Evolutionary conservation across 768 basidiomycete species (phyloP), one percentile per base, ranked within the genome.

Genomic region (Auriscalpium microsporum): DNA sequence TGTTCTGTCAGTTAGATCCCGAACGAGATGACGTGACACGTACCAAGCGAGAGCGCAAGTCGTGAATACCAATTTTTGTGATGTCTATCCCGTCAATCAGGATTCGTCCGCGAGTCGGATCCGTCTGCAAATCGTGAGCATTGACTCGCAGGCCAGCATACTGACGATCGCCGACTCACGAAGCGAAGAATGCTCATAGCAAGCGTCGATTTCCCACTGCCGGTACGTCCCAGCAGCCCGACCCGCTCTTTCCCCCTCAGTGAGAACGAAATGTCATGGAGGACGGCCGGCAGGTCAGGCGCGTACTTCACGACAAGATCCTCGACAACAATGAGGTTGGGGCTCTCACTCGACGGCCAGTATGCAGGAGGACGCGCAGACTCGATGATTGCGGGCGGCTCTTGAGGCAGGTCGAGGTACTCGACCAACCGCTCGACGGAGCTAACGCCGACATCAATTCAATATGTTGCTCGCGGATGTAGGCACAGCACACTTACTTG

Each of bases 351-450:
- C 0, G 91, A 90, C 0, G 94, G 93, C 94, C 94, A 96, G 64
- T 94, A 94, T 0, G 93, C 93, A 0, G 94, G 93, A 1, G 84
- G 86, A 8, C 89, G 80, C 54, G 78, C 80, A 0, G 78, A 77
- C 60, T 90, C 85, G 49, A 93, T 85, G 56, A 86, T 64, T 0
- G 84, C 76, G 2, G 90, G 83, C 0, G 94, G 87, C 65, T 95
- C 92, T 67, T 92, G 90, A 0, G 91, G 91, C 5, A 96, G 76
- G 51, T 90, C 81, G 23, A 95, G 81, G 73, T 94, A 95, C 74
- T 95, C 93, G 8, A 91, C 83, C 14, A 94, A 78, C 55, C 94
- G 87, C 68, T 96, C 93, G 4, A 95, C 90, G 10, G 90, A 87
- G 72, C 88, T 90, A 33, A 7, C 14, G 36, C 52, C 40, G 11